Percentiles rank a stretch among this genome's conserved stretches.
Conservation (phyloP, 2,329 filamentous ascomycete genomes). For the Metarhizium sp. region DNA sequence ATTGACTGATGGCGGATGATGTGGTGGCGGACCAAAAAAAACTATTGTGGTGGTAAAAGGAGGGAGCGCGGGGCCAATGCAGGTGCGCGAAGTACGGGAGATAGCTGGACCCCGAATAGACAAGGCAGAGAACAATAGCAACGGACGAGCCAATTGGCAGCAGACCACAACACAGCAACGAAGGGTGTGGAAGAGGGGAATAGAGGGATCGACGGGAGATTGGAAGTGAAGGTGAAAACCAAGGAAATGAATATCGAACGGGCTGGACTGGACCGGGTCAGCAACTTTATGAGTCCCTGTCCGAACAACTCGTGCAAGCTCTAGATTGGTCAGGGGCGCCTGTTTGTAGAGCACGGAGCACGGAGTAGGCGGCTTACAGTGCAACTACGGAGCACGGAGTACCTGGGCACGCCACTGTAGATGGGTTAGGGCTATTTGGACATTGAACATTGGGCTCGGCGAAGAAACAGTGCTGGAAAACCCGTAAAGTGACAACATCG, state of each 20-base stretch:
- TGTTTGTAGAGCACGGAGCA: not conserved
- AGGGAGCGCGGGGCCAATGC: conserved; percentile 6
- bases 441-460: no score
- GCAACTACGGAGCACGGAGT: not conserved
- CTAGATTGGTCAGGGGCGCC: no score
- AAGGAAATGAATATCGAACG: not conserved
- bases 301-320: no score
- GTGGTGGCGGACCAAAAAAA: conserved; percentile 6
- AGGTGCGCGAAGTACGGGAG: not conserved
- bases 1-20: not conserved
- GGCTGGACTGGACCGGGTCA: not conserved
- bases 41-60: conserved; percentile 6
- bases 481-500: no score
- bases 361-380: not conserved
- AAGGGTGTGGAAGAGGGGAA: not conserved
- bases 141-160: not conserved
- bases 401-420: not conserved
- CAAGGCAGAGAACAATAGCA: conserved; percentile 3
- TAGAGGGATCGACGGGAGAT: not conserved
- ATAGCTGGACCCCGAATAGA: not conserved
- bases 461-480: no score
- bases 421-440: no score
- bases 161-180: not conserved
- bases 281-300: no score
- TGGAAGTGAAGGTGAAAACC: not conserved